These are phyloP conservation scores for Raphanus raphanistrum DNA, from an alignment of 345 rosid species.

Conservation along the genomic window DNA sequence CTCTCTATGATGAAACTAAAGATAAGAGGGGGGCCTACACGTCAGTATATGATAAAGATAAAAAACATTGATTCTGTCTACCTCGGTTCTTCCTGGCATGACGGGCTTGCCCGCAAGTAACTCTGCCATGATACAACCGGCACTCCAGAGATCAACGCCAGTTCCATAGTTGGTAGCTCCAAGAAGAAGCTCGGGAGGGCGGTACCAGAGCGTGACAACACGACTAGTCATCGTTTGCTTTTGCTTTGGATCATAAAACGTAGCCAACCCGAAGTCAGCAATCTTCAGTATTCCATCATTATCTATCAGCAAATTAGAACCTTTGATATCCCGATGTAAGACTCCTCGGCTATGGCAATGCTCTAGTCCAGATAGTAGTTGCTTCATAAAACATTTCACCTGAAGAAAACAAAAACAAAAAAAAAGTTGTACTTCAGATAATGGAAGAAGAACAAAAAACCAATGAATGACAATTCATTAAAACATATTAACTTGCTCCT, in stretches of 20 bases:
- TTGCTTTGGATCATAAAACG: constrained; percentile 58
- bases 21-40: constrained; percentile 8
- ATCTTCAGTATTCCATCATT: constrained; percentile 80
- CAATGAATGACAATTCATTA: neutral
- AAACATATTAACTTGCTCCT: neutral
- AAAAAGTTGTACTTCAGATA: neutral
- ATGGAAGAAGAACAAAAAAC: neutral
- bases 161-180: constrained; percentile 74
- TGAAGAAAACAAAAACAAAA: neutral
- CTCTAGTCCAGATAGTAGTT: neutral
- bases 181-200: constrained; percentile 92
- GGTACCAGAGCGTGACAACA: constrained; percentile 96
- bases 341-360: neutral
- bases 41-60: neutral
- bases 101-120: constrained; percentile 83
- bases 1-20: neutral
- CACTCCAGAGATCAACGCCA: constrained; percentile 92
- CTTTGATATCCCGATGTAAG: neutral
- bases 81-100: constrained; percentile 94
- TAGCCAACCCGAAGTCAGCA: constrained; percentile 91
- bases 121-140: constrained; percentile 93
- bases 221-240: constrained; percentile 80
- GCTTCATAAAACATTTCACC: neutral
- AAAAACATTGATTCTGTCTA: constrained; percentile 29
- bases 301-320: constrained; percentile 47